Evolutionary conservation across 2,329 filamentous ascomycete genomes (phyloP), one percentile per base, ranked within the genome.

Genomic region (Akanthomyces dipterigenus): DNA sequence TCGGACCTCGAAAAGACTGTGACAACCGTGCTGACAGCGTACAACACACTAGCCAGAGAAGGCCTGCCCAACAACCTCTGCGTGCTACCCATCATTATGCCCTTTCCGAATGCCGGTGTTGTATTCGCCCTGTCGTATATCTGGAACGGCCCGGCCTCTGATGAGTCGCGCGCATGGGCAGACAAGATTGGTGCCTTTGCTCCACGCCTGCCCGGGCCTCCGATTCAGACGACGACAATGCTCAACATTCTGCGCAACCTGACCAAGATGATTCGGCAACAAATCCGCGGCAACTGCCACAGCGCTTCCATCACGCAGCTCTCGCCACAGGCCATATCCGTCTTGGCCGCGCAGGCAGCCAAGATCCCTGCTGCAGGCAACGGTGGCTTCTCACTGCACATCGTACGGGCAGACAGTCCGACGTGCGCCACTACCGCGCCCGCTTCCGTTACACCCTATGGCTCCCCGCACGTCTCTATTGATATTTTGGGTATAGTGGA

Each of bases 381-480:
- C 4, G 65, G 69, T 22, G 60, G 62, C 40, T 51, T 62, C 16
- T 50, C 46, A 14, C n/a, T 62, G 43, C 55, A 60, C 28, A 51
- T 60, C 7, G 48, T 55, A 8, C 45, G 60, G 20, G 9, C 45
- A 11, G 55, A 62, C 34, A 56, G 24, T 26, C 51, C 63, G n/a
- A 31, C 63, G 16, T 62, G 55, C 24, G 26, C 60, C 3, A 62
- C 34, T 5, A 58, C 58, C 4, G 64, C 63, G 34, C 50, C 55
- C n/a, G 53, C 67, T 7, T 70, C 72, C 0, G 67, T 76, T 2
- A 72, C 74, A 54, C 66, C 67, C 22, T 61, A 67, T 8, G 64
- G 72, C 28, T 62, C 66, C 1, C 68, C 71, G 14, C 74, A 77
- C 62, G 68, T 70, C 51, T 67, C 75, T 64, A n/a, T 77, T 6